A percentile compares a stretch with the other conserved stretches of the same genome.
Conservation (phyloP, 192 early-diverging fungal species). For the Phycomyces blakesleeanus region DNA sequence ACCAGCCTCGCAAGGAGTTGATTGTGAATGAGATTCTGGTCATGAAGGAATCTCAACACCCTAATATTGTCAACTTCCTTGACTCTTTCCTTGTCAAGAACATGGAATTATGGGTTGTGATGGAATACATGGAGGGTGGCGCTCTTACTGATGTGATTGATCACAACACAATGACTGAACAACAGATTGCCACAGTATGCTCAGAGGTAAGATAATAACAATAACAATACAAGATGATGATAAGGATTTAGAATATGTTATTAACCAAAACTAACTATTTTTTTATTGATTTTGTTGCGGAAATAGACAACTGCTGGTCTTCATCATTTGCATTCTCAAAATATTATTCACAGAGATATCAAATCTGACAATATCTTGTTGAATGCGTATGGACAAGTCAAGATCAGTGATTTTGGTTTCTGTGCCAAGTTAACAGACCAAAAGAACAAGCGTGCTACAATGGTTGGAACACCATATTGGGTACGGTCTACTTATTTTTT, state of each 20-base stretch:
- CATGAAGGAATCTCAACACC: slow-evolving; percentile 89
- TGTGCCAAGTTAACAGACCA: slow-evolving; percentile 85
- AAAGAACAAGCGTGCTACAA: slow-evolving; percentile 78
- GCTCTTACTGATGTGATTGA: slow-evolving; percentile 96
- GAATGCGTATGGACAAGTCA: slow-evolving; percentile 74
- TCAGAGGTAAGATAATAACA: slow-evolving; percentile 81
- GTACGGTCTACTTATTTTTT: background rate
- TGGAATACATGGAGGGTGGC: slow-evolving; percentile 99
- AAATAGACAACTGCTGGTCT: slow-evolving; percentile 72
- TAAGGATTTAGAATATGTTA: background rate
- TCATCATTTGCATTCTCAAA: slow-evolving; percentile 71
- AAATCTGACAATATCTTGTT: slow-evolving; percentile 87
- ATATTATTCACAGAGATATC: slow-evolving; percentile 89
- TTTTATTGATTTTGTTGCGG: slow-evolving; percentile 1
- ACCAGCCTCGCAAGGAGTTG: slow-evolving; percentile 85
- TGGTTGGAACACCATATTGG: slow-evolving; percentile 89
- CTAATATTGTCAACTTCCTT: slow-evolving; percentile 97
- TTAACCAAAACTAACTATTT: background rate
- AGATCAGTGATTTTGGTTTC: slow-evolving; percentile 91
- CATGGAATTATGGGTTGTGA: slow-evolving; percentile 91
- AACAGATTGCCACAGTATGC: slow-evolving; percentile 90
- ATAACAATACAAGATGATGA: too few species aligned
- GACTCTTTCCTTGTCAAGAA: slow-evolving; percentile 86
- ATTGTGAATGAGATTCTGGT: slow-evolving; percentile 89
- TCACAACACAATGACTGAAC: slow-evolving; percentile 86